Base-by-base conservation (phyloP, 352 stramenopile species). In the Globisporangium ultimum region DNA sequence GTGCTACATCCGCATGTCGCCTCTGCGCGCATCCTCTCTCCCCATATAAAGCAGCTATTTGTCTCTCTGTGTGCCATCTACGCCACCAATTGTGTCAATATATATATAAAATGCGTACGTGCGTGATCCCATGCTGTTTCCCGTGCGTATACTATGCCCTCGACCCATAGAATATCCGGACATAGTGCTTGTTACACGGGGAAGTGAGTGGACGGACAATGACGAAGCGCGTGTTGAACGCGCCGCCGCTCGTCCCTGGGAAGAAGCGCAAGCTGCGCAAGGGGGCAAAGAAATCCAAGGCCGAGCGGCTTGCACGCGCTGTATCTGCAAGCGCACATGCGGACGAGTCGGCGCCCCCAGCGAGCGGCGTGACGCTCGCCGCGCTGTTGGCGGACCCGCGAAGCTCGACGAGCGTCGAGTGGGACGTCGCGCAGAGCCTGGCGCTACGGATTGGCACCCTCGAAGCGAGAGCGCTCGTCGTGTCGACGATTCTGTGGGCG, bases 371-470 rank as follows among this genome's bases (percentile, higher is more conserved):
- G 47, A 52, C 24, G 12, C 60, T 66, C n/a, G 48, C 46, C 24
- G 41, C 15, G 11, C 48, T 58, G 47, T 41, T 66, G 3, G 41
- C 20, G 17, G 53, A 54, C 1, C 53, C 38, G 9, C 36, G 54
- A n/a, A 61, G 54, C 40, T 24, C 47, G 24, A 48, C 32, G 15
- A 66, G 53, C 22, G 48, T 43, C 15, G 67, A 79, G 17, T 92
- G 83, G 83, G 83, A 92, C 58, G 59, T 64, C 21, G 82, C 80
- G 18, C 80, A 90, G 59, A 69, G 63, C 47, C 43, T 89, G 34
- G 78, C 78, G 14, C 66, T 80, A 60, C 75, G 63, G 1, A 55
- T 89, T 9, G 63, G 53, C 10, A 70, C 71, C 7, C 2, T 36
- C 0, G 70, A 75, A n/a, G 77, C 80, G 6, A 69, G 72, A 6